Conservation (phyloP, 1,139 yeast genomes). For the Debaryomyces psychrophilus region DNA sequence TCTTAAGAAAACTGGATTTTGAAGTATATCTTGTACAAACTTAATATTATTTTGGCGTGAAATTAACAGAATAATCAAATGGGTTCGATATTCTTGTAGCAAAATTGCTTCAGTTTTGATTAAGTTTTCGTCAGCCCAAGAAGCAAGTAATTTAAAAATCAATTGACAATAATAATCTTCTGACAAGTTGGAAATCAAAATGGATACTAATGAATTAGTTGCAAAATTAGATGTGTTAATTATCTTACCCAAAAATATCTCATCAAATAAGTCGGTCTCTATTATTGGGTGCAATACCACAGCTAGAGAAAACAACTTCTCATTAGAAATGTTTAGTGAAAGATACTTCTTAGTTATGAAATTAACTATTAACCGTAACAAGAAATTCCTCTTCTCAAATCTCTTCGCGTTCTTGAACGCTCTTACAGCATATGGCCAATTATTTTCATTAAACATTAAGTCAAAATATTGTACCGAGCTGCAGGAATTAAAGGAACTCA, state of each 20-base stretch:
- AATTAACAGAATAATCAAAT: conserved; percentile 32
- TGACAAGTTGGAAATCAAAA: conserved; percentile 14
- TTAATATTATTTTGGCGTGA: conserved; percentile 21
- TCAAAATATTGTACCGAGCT: conserved; percentile 27
- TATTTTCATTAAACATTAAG: conserved; percentile 22
- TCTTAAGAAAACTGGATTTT: conserved; percentile 35
- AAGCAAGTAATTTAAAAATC: conserved; percentile 18
- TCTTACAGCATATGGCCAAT: conserved; percentile 25
- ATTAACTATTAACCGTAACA: conserved; percentile 17
- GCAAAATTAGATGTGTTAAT: conserved; percentile 16
- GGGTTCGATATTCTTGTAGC: conserved; percentile 39
- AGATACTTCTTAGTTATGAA: conserved; percentile 10
- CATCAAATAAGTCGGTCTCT: conserved; percentile 17
- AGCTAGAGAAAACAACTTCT: conserved; percentile 13
- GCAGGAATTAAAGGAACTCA: conserved; percentile 26
- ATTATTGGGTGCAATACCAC: conserved; percentile 11
- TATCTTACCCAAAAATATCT: conserved; percentile 22
- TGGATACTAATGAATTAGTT: conserved; percentile 22
- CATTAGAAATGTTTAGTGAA: neutral
- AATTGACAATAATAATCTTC: conserved; percentile 13
- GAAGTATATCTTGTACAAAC: conserved; percentile 25
- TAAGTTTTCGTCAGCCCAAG: conserved; percentile 35
- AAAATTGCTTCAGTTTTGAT: conserved; percentile 39
- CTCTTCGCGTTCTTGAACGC: conserved; percentile 27
- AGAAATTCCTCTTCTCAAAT: conserved; percentile 28